phyloP scores from a whole-genome alignment of 164 flowering plant genomes.

The Dillenia suffruticosa region DNA sequence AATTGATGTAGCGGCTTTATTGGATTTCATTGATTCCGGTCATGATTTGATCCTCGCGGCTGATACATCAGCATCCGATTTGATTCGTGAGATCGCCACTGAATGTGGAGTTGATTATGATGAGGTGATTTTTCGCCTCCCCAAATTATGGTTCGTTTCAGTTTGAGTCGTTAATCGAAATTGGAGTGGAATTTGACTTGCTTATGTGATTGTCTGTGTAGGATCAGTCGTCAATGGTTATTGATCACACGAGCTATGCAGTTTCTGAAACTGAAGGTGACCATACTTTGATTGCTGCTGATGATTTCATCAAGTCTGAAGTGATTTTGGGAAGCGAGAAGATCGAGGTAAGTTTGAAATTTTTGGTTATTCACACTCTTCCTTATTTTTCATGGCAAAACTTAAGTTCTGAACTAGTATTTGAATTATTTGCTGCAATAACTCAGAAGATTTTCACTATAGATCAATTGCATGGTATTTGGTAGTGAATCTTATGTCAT shows the following conservation, averaged over 20 bases:
- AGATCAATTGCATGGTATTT: too few relatives aligned
- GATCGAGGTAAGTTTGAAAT: slow-evolving; percentile 33
- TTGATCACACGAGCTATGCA: slow-evolving; percentile 87
- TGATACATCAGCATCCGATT: slow-evolving; percentile 73
- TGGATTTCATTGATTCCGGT: slow-evolving; percentile 89
- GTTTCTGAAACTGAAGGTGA: slow-evolving; percentile 71
- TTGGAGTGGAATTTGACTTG: not conserved
- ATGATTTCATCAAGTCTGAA: slow-evolving; percentile 62
- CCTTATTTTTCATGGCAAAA: too few relatives aligned
- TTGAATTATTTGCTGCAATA: too few relatives aligned
- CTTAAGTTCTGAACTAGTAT: too few relatives aligned
- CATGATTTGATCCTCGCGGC: slow-evolving; percentile 79
- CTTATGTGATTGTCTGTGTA: slow-evolving; percentile 13
- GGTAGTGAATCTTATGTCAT: too few relatives aligned
- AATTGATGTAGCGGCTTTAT: slow-evolving; percentile 49
- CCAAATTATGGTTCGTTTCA: not conserved
- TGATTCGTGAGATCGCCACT: slow-evolving; percentile 73
- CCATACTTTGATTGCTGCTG: slow-evolving; percentile 86
- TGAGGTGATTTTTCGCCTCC: slow-evolving; percentile 47
- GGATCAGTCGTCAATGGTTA: slow-evolving; percentile 79
- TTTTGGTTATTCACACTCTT: too few relatives aligned
- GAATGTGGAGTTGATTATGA: slow-evolving; percentile 97
- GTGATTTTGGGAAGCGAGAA: slow-evolving; percentile 56
- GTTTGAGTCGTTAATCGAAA: too few relatives aligned
- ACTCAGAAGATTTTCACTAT: too few relatives aligned